A percentile compares a stretch with the other conserved stretches of the same genome.
These are phyloP conservation scores for Phytophthora europaea DNA, from an alignment of 352 stramenopile species.

Conservation along the genomic window DNA sequence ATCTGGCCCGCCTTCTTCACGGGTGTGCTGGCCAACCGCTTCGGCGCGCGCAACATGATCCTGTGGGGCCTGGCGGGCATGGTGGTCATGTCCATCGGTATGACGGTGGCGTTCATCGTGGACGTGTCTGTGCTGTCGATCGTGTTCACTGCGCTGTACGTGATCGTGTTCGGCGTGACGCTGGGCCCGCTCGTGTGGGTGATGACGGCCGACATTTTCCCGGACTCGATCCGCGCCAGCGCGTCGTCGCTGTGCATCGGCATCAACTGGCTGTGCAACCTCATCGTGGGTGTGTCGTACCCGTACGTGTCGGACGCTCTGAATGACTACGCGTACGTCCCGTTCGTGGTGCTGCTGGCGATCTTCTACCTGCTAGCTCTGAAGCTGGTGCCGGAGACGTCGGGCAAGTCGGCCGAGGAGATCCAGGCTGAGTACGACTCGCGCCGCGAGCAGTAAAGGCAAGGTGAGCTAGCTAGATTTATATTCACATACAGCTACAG, in stretches of 20 bases:
- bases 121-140: constrained; percentile 12
- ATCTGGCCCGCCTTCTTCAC: constrained; percentile 40
- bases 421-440: constrained; percentile 56
- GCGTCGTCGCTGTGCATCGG: no score
- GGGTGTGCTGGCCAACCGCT: constrained; percentile 41
- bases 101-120: constrained; percentile 15
- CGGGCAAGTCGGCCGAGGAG: constrained; percentile 60
- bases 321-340: constrained; percentile 44
- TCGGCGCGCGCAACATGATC: constrained; percentile 66
- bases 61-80: constrained; percentile 48
- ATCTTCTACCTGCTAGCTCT: constrained; percentile 50
- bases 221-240: no score
- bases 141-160: constrained; percentile 10
- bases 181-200: no score
- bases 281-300: constrained; percentile 57
- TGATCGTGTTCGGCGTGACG: constrained; percentile 10
- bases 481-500: no score
- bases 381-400: constrained; percentile 60
- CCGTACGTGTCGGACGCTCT: constrained; percentile 55
- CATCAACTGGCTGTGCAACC: constrained; percentile 34
- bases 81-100: constrained; percentile 21
- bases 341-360: constrained; percentile 55
- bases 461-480: not conserved
- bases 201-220: no score
- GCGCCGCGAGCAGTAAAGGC: constrained; percentile 23